Base-by-base conservation (phyloP, 2,329 filamentous ascomycete genomes). In the Geosmithia flava region DNA sequence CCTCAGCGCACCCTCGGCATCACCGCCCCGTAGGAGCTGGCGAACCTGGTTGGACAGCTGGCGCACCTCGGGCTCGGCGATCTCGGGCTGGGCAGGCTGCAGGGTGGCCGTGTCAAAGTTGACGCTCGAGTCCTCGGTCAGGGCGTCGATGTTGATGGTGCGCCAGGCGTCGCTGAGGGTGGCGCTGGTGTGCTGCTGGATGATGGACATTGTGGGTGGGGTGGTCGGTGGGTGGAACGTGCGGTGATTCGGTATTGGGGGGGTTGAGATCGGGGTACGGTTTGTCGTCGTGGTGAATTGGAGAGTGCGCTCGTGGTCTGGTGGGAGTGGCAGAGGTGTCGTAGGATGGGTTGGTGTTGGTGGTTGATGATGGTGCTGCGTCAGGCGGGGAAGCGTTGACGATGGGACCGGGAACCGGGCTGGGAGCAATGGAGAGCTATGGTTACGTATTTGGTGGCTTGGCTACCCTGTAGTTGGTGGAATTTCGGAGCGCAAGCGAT, bases 91-190 rank as follows among this genome's bases (percentile, higher is more conserved):
- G 42, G 85, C 77, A 37, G 90, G 87, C 55, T 85, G 82, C 57
- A 97, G 80, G 17, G 88, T 87, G 51, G 83, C 78, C 53, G 87
- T 81, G 68, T 94, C 87, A 71, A 97, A 97, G 78, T 96, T 97
- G 67, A 80, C 71, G 55, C 86, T 80, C 58, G 88, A 93, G 67
- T 97, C 90, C 51, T 90, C 87, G 65, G 93, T 86, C 58, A 95
- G 78, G 56, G 84, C 83, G 65, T 96, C 90, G 66, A 96, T 85
- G 76, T 96, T 88, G 75, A 96, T 93, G 55, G 88, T 95, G 66
- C 90, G 87, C 80, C 80, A 83, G 61, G 77, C 75, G 56, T 83
- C 80, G 65, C 69, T 69, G 48, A 83, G 72, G 56, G 78, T 72
- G 49, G 76, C 74, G 50, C 70, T 67, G 46, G 74, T 78, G 66